Evolutionary conservation across 495 filamentous ascomycete genomes (phyloP), one percentile per base, ranked within the genome.

Genomic region (Aspergillus conjunctus): DNA sequence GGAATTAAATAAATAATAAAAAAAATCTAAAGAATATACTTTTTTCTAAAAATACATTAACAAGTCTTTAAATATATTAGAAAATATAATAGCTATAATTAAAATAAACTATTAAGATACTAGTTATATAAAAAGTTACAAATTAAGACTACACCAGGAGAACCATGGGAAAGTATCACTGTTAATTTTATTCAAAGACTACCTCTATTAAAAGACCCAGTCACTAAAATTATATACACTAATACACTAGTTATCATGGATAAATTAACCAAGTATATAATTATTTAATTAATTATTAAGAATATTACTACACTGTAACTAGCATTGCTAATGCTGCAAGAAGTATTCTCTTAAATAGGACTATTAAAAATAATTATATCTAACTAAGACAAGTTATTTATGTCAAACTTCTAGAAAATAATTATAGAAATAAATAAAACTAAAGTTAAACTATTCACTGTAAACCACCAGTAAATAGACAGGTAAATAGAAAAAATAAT

Each of bases 11-110:
- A 45, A 33, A 56, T 21, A 26, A 26, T 26, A 2, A 26, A 26
- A 60, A n/a, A 55, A 37, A 49, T 39, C 59, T 52, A 53, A 34
- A 54, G 17, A 51, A 58, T 32, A 44, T 15, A 67, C 22, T 15
- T 20, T 15, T 58, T 50, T 37, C 12, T 26, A 26, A 2, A 39
- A 39, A 18, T 56, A 48, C 32, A 43, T 46, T 37, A 58, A 55
- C 11, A 18, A 33, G 46, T 59, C 51, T 20, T 37, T 20, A 39
- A 39, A 14, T 56, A 48, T 44, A 43, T 46, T 49, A 58, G 50
- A 9, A 18, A 33, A 57, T 59, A 39, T 54, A 48, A 59, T 33
- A 33, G 50, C 1, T 59, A 46, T 59, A 46, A 63, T 54, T 26
- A 20, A 22, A 51, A 60, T 44, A 57, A 59, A 30, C 37, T 44